Conservation (phyloP, 2,329 filamentous ascomycete genomes). For the Aspergillus carbonarius region DNA sequence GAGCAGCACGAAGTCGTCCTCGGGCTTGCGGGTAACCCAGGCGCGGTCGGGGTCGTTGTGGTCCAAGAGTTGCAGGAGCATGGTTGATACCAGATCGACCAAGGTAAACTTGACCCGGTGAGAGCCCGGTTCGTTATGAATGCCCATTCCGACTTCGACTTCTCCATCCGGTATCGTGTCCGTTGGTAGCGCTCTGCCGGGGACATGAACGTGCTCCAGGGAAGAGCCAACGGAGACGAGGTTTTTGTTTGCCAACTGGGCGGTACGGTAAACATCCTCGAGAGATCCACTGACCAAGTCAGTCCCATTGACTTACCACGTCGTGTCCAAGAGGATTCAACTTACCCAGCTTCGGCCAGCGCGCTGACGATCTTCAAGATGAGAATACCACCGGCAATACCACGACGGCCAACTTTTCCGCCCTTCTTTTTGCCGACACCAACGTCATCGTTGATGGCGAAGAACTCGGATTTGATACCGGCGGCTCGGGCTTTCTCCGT, state of each 20-base stretch:
- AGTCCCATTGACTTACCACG: conserved; percentile 1
- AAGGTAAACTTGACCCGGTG: conserved; percentile 52
- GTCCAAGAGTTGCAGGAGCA: conserved; percentile 66
- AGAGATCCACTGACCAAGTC: conserved; percentile 49
- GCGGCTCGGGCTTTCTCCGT: conserved; percentile 86
- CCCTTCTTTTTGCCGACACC: conserved; percentile 78
- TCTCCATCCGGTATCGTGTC: conserved; percentile 55
- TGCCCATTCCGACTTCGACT: conserved; percentile 71
- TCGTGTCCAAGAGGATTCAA: not conserved
- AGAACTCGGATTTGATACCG: conserved; percentile 78
- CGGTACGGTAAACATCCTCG: conserved; percentile 70
- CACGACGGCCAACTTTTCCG: conserved; percentile 88
- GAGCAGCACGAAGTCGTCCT: conserved; percentile 62
- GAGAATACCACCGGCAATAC: conserved; percentile 86
- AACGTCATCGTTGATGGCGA: conserved; percentile 88
- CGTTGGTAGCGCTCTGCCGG: conserved; percentile 64
- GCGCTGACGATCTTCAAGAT: conserved; percentile 90
- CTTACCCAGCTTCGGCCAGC: conserved; percentile 68
- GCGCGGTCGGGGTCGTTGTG: conserved; percentile 62
- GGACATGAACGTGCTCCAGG: conserved; percentile 88
- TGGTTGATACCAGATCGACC: conserved; percentile 55
- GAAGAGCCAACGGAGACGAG: conserved; percentile 83
- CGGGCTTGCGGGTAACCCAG: conserved; percentile 58
- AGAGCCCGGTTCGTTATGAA: conserved; percentile 65
- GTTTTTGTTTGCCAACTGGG: conserved; percentile 70